These are phyloP conservation scores for Pichia phayaonensis DNA, from an alignment of 805 yeast genomes.

Conservation along the genomic window DNA sequence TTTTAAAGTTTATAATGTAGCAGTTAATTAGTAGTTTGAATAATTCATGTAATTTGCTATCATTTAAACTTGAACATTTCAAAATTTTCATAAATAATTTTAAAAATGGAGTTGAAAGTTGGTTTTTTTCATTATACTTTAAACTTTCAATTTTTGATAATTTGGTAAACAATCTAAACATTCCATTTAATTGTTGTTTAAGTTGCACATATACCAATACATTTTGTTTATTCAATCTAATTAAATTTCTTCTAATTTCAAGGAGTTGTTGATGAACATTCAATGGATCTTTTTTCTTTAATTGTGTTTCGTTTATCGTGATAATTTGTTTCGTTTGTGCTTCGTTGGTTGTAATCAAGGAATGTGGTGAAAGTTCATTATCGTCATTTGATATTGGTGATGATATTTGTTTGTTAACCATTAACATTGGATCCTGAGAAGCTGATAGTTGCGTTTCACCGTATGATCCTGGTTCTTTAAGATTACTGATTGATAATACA, in stretches of 20 bases:
- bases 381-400: neutral
- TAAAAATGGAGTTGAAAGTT: conserved; percentile 2
- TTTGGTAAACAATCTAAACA: neutral
- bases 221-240: neutral
- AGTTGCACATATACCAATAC: neutral
- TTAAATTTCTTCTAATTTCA: neutral
- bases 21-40: conserved; percentile 11
- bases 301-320: neutral
- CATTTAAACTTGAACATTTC: neutral
- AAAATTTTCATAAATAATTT: neutral
- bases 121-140: neutral
- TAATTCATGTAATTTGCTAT: conserved; percentile 4
- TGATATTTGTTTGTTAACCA: neutral
- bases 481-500: no score
- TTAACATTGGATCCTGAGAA: neutral
- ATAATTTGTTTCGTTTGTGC: neutral
- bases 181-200: neutral
- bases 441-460: neutral
- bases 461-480: neutral
- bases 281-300: neutral
- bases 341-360: neutral
- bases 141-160: neutral
- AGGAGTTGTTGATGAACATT: neutral
- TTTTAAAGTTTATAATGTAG: conserved; percentile 8
- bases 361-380: neutral